phyloP scores from a whole-genome alignment of 352 stramenopile species.

The Pythium sukuiense region DNA sequence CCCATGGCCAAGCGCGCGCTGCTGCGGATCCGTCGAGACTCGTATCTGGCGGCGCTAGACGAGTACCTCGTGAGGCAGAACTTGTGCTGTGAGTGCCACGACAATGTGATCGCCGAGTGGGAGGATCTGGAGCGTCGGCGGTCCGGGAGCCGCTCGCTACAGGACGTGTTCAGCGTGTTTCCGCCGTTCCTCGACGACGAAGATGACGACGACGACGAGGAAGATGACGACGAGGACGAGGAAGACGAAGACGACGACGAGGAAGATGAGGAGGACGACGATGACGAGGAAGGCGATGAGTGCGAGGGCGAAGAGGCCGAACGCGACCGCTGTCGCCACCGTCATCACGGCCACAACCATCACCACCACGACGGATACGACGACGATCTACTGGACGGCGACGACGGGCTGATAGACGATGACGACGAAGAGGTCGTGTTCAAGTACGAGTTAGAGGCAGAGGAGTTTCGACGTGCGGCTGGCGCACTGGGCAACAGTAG shows the following conservation, averaged over 20 bases:
- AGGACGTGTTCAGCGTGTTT: slow-evolving; percentile 78
- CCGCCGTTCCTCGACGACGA: slow-evolving; percentile 74
- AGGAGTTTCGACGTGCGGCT: slow-evolving; percentile 28
- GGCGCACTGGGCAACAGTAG: slow-evolving; percentile 3
- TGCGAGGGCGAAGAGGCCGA: slow-evolving; percentile 27
- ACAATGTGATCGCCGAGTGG: slow-evolving; percentile 83
- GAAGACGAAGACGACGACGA: slow-evolving; percentile 57
- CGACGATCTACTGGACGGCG: slow-evolving; percentile 14
- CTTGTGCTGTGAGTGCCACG: slow-evolving; percentile 80
- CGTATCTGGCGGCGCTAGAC: slow-evolving; percentile 67
- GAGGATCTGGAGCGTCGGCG: slow-evolving; percentile 72
- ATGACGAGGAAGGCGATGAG: background rate
- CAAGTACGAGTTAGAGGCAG: slow-evolving; percentile 69
- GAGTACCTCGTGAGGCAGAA: slow-evolving; percentile 78
- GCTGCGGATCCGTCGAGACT: slow-evolving; percentile 70
- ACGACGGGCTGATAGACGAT: slow-evolving; percentile 33
- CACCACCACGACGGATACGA: slow-evolving; percentile 42
- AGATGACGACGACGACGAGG: slow-evolving; percentile 61
- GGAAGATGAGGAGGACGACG: slow-evolving; percentile 36
- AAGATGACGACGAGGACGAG: slow-evolving; percentile 54
- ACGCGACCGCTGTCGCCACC: slow-evolving; percentile 11
- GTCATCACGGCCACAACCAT: slow-evolving; percentile 33
- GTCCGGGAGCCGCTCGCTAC: slow-evolving; percentile 61
- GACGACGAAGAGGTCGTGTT: slow-evolving; percentile 72
- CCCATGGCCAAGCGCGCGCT: slow-evolving; percentile 61